Evolutionary conservation across 208 protist species (phyloP).

Genomic region (Wallacemonas collosoma): DNA sequence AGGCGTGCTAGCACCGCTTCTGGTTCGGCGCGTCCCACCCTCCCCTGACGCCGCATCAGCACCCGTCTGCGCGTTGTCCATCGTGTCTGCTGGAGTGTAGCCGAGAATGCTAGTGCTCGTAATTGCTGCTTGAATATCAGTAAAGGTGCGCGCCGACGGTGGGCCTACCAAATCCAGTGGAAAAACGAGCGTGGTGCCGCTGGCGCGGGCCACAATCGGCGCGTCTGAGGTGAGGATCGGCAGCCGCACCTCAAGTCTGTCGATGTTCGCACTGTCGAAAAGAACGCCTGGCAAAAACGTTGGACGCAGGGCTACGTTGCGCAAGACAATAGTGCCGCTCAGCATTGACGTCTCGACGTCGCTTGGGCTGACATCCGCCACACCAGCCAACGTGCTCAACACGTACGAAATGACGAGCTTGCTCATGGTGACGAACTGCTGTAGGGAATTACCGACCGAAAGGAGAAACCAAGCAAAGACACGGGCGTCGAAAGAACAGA

Average conservation of each 20-base stretch:
- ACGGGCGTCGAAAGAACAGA: no score
- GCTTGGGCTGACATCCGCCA: slow-evolving; percentile 66
- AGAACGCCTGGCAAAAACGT: slow-evolving; percentile 48
- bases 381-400: slow-evolving; percentile 53
- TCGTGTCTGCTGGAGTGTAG: slow-evolving; percentile 2
- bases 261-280: slow-evolving; percentile 56
- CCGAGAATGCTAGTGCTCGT: slow-evolving; percentile 60
- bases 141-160: slow-evolving; percentile 35
- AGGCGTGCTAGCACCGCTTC: no score
- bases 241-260: slow-evolving; percentile 56
- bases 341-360: slow-evolving; percentile 73
- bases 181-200: slow-evolving; percentile 28
- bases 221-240: slow-evolving; percentile 57
- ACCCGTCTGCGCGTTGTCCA: slow-evolving; percentile 17
- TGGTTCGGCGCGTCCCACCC: no score
- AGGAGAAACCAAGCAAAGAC: no score
- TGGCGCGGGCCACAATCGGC: slow-evolving; percentile 42
- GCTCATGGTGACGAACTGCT: slow-evolving; percentile 38
- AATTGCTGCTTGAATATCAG: slow-evolving; percentile 56
- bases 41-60: no score
- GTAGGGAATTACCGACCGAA: no score
- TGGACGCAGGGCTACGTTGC: slow-evolving; percentile 48
- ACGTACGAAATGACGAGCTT: slow-evolving; percentile 75
- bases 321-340: slow-evolving; percentile 45
- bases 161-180: slow-evolving; percentile 34